A percentile compares a stretch with the other conserved stretches of the same genome.
Evolutionary conservation across 1,284 basidiomycete species (phyloP).

Genomic region (Cutaneotrichosporon cavernicola): DNA sequence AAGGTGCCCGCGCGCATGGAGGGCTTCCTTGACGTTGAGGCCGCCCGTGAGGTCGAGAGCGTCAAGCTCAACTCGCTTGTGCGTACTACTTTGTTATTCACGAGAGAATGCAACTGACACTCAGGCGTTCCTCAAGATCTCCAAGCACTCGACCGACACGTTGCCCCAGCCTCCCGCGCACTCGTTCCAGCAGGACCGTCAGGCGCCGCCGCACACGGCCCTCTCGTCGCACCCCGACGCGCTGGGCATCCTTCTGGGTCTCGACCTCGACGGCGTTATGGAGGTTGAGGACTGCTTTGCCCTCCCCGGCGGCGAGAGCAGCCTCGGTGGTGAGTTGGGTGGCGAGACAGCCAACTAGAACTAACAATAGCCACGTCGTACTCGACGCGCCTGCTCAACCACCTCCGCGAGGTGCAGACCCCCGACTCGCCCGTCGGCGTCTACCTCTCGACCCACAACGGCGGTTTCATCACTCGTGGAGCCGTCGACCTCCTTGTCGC

Average conservation of each 20-base stretch:
- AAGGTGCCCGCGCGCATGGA: constrained; percentile 81
- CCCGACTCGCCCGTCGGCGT: constrained; percentile 95
- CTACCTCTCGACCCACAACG: constrained; percentile 86
- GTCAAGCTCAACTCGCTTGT: constrained; percentile 85
- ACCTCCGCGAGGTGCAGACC: constrained; percentile 69
- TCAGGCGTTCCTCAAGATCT: constrained; percentile 87
- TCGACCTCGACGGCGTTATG: constrained; percentile 86
- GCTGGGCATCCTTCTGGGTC: constrained; percentile 80
- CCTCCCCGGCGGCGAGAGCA: constrained; percentile 58
- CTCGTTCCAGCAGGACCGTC: constrained; percentile 42
- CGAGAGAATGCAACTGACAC: background rate
- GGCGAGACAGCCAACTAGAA: background rate
- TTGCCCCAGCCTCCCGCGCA: constrained; percentile 42
- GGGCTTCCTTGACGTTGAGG: constrained; percentile 82
- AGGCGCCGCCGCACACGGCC: constrained; percentile 46
- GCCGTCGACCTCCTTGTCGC: constrained; percentile 84
- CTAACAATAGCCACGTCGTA: constrained; percentile 41
- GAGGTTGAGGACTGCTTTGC: constrained; percentile 93
- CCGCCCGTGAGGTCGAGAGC: constrained; percentile 70
- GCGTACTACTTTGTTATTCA: constrained; percentile 43
- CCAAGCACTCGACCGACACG: constrained; percentile 64
- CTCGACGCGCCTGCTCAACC: constrained; percentile 44
- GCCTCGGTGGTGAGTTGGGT: constrained; percentile 38
- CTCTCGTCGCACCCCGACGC: constrained; percentile 58
- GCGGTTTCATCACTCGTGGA: constrained; percentile 89